Evolutionary conservation across 78 protist species (phyloP).

Genomic region (Speleostelium caveatum): DNA sequence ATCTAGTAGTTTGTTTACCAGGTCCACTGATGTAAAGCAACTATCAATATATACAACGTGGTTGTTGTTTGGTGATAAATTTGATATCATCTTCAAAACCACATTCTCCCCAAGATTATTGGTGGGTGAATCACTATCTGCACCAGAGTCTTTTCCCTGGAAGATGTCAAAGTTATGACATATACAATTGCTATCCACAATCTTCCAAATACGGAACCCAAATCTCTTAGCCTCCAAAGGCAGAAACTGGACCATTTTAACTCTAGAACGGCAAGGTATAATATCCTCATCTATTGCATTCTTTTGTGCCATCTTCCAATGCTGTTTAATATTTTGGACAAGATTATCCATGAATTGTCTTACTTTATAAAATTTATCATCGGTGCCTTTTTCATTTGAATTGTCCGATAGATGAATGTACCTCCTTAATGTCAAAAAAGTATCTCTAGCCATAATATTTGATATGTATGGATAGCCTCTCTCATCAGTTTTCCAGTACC

Average conservation of each 20-base stretch:
- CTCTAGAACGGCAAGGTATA: background rate
- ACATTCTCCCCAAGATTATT: background rate
- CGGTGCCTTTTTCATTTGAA: background rate
- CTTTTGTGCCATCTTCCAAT: background rate
- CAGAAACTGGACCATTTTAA: background rate
- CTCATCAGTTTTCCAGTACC: background rate
- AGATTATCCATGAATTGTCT: background rate
- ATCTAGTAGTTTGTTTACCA: background rate
- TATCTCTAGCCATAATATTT: background rate
- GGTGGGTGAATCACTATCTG: background rate
- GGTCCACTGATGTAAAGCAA: background rate
- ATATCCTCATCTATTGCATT: background rate
- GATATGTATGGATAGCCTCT: background rate
- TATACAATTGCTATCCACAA: background rate
- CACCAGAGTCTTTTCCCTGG: background rate
- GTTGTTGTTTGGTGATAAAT: background rate
- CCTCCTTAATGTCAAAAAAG: background rate
- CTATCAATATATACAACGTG: background rate
- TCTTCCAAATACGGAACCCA: background rate
- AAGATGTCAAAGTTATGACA: background rate
- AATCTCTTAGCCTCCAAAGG: background rate
- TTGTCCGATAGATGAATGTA: background rate
- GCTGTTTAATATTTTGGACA: background rate
- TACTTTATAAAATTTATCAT: slow-evolving; percentile 8
- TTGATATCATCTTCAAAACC: background rate